Percentiles rank a stretch among this genome's conserved stretches.
These are phyloP conservation scores for Diaporthe helianthi DNA, from an alignment of 2,329 filamentous ascomycete genomes.

Conservation along the genomic window DNA sequence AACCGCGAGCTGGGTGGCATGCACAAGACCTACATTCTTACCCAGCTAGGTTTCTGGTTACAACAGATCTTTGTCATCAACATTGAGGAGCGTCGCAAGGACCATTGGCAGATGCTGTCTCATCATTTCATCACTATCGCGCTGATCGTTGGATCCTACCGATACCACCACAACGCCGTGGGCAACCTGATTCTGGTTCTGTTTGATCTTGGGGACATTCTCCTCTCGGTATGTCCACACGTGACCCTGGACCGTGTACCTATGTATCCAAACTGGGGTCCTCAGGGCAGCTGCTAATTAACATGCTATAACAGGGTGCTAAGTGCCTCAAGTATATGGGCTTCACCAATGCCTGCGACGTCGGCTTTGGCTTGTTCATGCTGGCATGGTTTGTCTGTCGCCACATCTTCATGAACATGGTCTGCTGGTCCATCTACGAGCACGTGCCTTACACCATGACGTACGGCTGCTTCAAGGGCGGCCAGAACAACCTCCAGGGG, in stretches of 20 bases:
- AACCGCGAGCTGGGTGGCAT: constrained; percentile 74
- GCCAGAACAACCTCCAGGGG: constrained; percentile 60
- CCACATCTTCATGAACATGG: constrained; percentile 78
- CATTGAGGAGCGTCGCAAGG: constrained; percentile 92
- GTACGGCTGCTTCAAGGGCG: constrained; percentile 74
- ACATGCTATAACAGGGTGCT: constrained; percentile 65
- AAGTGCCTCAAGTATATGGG: constrained; percentile 94
- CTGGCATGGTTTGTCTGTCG: constrained; percentile 83
- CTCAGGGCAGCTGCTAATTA: constrained; percentile 4
- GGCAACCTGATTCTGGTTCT: constrained; percentile 88
- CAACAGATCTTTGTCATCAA: constrained; percentile 95
- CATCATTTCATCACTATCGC: constrained; percentile 91
- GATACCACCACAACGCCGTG: constrained; percentile 85
- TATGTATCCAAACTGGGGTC: neutral
- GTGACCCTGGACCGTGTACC: too few species aligned
- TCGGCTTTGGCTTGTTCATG: constrained; percentile 86
- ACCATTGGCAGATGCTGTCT: constrained; percentile 93
- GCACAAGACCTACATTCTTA: constrained; percentile 88
- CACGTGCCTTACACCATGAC: constrained; percentile 69
- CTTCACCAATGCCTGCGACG: constrained; percentile 77
- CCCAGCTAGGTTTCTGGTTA: constrained; percentile 90
- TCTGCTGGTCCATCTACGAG: constrained; percentile 83
- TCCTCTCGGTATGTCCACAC: constrained; percentile 73
- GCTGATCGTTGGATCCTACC: constrained; percentile 83
- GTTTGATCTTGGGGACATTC: constrained; percentile 92